Conservation (phyloP, 2,329 filamentous ascomycete genomes). For the Cladorrhinum sp. region DNA sequence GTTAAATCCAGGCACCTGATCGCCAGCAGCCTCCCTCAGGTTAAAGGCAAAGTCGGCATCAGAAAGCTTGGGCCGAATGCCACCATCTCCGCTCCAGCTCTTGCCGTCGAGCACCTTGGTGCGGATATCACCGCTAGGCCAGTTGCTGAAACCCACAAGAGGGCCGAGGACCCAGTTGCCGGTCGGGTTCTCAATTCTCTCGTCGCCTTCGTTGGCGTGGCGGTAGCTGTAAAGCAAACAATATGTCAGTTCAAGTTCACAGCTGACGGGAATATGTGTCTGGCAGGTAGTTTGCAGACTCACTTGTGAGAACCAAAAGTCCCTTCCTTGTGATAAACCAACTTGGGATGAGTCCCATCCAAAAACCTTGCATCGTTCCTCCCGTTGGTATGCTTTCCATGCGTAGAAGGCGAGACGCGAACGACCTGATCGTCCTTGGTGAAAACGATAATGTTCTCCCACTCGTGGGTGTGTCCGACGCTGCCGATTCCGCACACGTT, state of each 20-base stretch:
- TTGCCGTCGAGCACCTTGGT: conserved; percentile 7
- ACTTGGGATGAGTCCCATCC: conserved; percentile 4
- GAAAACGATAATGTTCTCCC: conserved; percentile 17
- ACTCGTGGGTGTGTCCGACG: conserved; percentile 15
- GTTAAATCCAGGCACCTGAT: background rate
- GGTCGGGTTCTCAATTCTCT: conserved; percentile 11
- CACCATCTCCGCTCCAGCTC: conserved; percentile 6
- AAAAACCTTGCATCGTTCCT: background rate
- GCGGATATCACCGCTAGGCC: conserved; percentile 4
- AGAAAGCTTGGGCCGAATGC: conserved; percentile 7
- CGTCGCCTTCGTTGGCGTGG: conserved; percentile 9
- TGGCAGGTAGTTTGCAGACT: background rate
- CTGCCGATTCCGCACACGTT: background rate
- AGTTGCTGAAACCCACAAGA: conserved; percentile 6
- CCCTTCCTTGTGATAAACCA: conserved; percentile 14
- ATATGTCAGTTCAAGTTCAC: background rate
- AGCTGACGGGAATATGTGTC: too few species aligned
- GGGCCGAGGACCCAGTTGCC: conserved; percentile 6
- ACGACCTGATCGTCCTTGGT: conserved; percentile 5
- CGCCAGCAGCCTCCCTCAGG: background rate
- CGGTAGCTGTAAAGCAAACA: conserved; percentile 9
- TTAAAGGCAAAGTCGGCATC: conserved; percentile 1
- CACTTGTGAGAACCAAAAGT: background rate
- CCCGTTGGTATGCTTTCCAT: background rate
- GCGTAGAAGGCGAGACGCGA: conserved; percentile 5